Evolutionary conservation across 768 basidiomycete species (phyloP).

Genomic region (Mycena sanguinolenta): DNA sequence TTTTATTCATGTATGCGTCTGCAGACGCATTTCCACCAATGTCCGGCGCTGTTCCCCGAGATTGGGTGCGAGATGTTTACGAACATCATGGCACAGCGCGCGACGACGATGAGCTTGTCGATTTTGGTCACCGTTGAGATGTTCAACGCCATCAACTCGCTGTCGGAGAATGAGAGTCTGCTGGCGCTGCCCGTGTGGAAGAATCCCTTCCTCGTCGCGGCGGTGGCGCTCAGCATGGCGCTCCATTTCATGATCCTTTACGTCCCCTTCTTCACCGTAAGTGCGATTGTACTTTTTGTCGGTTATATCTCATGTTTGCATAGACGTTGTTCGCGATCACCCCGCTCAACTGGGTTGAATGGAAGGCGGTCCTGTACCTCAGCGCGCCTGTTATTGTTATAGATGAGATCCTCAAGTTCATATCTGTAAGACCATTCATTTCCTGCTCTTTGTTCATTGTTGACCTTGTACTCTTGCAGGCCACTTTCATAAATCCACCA

Average conservation of each 20-base stretch:
- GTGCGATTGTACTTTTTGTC: conserved; percentile 44
- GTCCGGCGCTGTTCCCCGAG: conserved; percentile 83
- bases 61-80: conserved; percentile 98
- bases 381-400: conserved; percentile 91
- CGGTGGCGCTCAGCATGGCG: conserved; percentile 91
- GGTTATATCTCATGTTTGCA: conserved; percentile 11
- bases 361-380: conserved; percentile 92
- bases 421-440: conserved; percentile 68
- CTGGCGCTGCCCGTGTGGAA: conserved; percentile 92
- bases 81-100: conserved; percentile 85
- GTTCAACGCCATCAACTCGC: conserved; percentile 98
- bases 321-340: conserved; percentile 92
- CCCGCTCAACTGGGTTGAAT: conserved; percentile 94
- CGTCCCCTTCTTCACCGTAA: conserved; percentile 94
- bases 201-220: conserved; percentile 92
- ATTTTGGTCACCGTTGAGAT: conserved; percentile 97
- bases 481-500: conserved; percentile 64
- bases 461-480: conserved; percentile 46
- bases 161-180: conserved; percentile 97
- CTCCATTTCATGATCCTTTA: conserved; percentile 96
- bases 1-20: background rate
- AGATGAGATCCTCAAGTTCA: conserved; percentile 91
- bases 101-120: conserved; percentile 96
- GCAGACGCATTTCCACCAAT: conserved; percentile 97
- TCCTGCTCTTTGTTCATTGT: background rate